Evolutionary conservation across 108 stramenopile species (phyloP).

Genomic region (Nitzschia palea): DNA sequence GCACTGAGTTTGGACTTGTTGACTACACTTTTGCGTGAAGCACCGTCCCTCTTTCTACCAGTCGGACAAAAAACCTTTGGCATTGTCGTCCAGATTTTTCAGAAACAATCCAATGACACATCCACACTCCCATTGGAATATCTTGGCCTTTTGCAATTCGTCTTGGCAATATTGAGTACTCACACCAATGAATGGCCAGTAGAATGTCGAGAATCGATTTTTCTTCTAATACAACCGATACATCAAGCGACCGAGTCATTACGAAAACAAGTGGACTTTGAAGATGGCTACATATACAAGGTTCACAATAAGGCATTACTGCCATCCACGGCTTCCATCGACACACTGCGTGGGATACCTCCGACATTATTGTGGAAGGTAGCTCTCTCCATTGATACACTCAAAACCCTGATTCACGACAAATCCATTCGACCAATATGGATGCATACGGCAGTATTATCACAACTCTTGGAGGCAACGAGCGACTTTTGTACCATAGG

Average conservation of each 20-base stretch:
- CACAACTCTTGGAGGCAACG: slow-evolving; percentile 54
- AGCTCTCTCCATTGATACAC: slow-evolving; percentile 59
- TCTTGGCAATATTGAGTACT: slow-evolving; percentile 36
- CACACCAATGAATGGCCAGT: slow-evolving; percentile 28
- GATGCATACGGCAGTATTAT: slow-evolving; percentile 28
- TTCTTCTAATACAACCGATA: slow-evolving; percentile 40
- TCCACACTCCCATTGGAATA: slow-evolving; percentile 19
- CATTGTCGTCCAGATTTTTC: slow-evolving; percentile 26
- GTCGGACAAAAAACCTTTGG: slow-evolving; percentile 37
- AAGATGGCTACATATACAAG: slow-evolving; percentile 68
- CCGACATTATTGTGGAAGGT: slow-evolving; percentile 74
- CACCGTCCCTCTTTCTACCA: slow-evolving; percentile 19
- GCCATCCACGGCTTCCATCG: slow-evolving; percentile 27
- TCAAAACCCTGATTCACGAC: slow-evolving; percentile 40
- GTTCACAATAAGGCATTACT: slow-evolving; percentile 15
- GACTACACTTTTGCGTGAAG: slow-evolving; percentile 27
- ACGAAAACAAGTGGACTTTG: slow-evolving; percentile 78
- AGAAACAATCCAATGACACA: slow-evolving; percentile 16
- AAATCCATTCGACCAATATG: slow-evolving; percentile 6
- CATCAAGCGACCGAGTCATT: slow-evolving; percentile 68
- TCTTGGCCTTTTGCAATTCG: slow-evolving; percentile 32
- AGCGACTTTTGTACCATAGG: slow-evolving; percentile 83
- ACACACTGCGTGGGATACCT: slow-evolving; percentile 26
- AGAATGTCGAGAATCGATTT: slow-evolving; percentile 46
- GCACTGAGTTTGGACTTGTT: slow-evolving; percentile 39